A percentile compares a stretch with the other conserved stretches of the same genome.
Evolutionary conservation across 441 rosid genomes (phyloP).

Genomic region (Brassica balearica): DNA sequence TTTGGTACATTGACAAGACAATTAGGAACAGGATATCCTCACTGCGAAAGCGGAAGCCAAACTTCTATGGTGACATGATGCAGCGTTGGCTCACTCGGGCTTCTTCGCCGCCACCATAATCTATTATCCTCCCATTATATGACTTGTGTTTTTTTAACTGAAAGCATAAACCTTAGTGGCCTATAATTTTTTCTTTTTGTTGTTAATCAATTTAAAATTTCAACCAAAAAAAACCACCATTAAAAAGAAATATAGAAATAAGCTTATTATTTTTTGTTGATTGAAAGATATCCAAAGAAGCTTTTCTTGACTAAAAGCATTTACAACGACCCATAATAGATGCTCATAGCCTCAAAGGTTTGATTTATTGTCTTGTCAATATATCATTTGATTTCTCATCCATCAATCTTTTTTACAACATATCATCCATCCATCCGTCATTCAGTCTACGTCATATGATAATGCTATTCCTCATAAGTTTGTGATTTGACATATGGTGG

Average conservation of each 20-base stretch:
- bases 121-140: too few relatives aligned
- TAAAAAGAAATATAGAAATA: neutral
- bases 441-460: constrained; percentile 11
- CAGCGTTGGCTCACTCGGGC: too few relatives aligned
- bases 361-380: constrained; percentile 28
- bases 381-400: constrained; percentile 26
- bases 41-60: too few relatives aligned
- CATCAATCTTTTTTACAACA: neutral
- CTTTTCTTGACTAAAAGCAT: constrained; percentile 10
- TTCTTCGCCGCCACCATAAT: too few relatives aligned
- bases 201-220: too few relatives aligned
- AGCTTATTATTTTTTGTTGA: neutral
- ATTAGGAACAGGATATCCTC: too few relatives aligned
- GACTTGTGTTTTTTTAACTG: too few relatives aligned
- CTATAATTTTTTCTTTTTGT: too few relatives aligned
- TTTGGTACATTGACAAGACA: too few relatives aligned
- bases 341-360: constrained; percentile 27
- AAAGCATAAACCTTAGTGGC: too few relatives aligned
- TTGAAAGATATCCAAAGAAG: constrained; percentile 6
- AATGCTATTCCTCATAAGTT: neutral
- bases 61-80: too few relatives aligned
- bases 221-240: neutral
- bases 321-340: constrained; percentile 2
- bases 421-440: neutral
- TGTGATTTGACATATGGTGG: neutral